Conservation (phyloP, 129 eudicot genomes). For the Cynara cardunculus region DNA sequence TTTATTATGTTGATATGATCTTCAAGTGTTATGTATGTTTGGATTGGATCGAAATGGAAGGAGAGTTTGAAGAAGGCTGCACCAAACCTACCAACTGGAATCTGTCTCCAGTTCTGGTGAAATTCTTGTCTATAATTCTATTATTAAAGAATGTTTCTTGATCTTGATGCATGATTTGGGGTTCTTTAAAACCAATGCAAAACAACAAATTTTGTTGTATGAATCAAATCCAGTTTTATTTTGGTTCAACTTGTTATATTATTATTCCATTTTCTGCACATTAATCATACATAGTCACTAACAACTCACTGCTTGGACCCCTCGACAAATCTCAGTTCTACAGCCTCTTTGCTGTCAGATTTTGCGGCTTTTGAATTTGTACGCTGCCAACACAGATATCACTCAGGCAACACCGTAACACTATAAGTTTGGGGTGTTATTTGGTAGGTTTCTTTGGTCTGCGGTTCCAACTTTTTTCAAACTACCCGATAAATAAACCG, state of each 20-base stretch:
- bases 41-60: background rate
- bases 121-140: background rate
- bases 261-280: background rate
- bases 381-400: no score
- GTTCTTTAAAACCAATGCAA: background rate
- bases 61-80: constrained; percentile 1
- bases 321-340: background rate
- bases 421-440: background rate
- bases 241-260: background rate
- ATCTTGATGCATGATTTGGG: background rate
- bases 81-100: background rate
- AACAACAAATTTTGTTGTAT: background rate
- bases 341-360: background rate
- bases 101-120: constrained; percentile 5
- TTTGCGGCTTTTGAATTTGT: background rate
- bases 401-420: background rate
- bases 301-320: background rate
- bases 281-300: background rate
- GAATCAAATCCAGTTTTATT: background rate
- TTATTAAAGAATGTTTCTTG: background rate
- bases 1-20: constrained; percentile 16
- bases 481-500: no score
- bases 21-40: constrained; percentile 22
- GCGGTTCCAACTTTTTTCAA: no score
- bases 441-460: no score